Percentiles rank a stretch among this genome's conserved stretches.
These are phyloP conservation scores for Herpetomonas tarakana DNA, from an alignment of 208 protist species.

Conservation along the genomic window DNA sequence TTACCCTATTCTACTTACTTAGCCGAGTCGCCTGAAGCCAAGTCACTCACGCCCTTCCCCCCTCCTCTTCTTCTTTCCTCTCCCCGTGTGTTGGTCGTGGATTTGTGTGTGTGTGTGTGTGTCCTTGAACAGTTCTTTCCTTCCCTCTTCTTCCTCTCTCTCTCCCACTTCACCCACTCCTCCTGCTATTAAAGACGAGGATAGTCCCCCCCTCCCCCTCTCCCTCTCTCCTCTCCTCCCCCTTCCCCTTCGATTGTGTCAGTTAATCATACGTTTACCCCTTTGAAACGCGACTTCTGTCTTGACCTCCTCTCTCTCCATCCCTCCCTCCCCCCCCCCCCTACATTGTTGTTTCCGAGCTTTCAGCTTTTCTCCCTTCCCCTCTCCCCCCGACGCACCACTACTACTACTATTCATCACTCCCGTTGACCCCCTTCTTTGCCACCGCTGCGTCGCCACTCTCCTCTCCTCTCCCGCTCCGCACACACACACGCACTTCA, in stretches of 20 bases:
- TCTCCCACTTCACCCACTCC: constrained; percentile 2
- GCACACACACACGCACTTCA: not conserved
- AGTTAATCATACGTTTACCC: no score
- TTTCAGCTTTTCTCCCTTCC: not conserved
- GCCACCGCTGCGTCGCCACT: no score
- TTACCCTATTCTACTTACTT: no score
- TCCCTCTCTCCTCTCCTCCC: constrained; percentile 3
- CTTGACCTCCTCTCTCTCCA: not conserved
- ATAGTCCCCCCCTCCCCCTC: not conserved
- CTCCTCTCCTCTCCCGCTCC: constrained; percentile 1
- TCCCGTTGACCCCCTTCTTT: not conserved
- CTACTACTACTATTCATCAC: not conserved
- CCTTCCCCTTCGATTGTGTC: not conserved
- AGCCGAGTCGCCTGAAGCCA: no score
- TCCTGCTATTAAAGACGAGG: no score
- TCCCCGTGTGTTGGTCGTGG: no score
- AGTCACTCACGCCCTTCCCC: no score
- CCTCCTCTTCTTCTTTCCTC: no score
- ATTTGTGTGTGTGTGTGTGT: no score
- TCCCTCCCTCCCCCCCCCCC: not conserved
- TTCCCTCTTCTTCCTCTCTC: constrained; percentile 1
- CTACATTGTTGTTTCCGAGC: not conserved
- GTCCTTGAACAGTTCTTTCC: no score
- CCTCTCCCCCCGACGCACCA: not conserved
- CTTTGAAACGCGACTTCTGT: no score